These are phyloP conservation scores for Tuber microsphaerosporum DNA, from an alignment of 495 filamentous ascomycete genomes.

Conservation along the genomic window DNA sequence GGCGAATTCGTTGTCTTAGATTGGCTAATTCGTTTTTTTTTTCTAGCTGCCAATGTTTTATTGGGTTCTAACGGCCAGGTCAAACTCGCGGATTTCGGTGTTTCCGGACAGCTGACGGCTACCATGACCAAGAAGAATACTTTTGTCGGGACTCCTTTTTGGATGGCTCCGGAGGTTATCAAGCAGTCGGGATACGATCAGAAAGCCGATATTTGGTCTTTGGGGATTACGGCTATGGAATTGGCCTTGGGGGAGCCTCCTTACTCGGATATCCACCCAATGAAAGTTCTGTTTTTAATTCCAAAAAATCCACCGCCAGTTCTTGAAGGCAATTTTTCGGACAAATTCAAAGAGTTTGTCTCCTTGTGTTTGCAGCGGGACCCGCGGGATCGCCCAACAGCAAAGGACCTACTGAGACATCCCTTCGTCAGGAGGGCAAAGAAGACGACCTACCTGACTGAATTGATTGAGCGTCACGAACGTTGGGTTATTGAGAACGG, in stretches of 20 bases:
- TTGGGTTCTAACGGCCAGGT: conserved; percentile 83
- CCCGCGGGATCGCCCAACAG: conserved; percentile 71
- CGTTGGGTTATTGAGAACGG: conserved; percentile 47
- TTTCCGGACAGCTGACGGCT: conserved; percentile 91
- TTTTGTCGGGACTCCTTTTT: conserved; percentile 97
- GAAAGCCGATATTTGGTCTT: conserved; percentile 96
- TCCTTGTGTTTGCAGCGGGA: conserved; percentile 84
- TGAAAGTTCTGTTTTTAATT: conserved; percentile 98
- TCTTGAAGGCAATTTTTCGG: conserved; percentile 76
- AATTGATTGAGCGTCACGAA: conserved; percentile 65
- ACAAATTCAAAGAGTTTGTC: conserved; percentile 91
- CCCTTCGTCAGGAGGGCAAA: conserved; percentile 80
- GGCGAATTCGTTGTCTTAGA: conserved; percentile 6
- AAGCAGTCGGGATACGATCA: conserved; percentile 94
- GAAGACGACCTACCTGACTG: conserved; percentile 74
- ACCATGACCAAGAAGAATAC: conserved; percentile 98
- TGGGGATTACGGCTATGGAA: conserved; percentile 94
- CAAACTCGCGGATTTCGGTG: conserved; percentile 95
- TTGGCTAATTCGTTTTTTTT: conserved; percentile 4
- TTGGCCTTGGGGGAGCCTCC: conserved; percentile 89
- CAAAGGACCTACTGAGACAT: conserved; percentile 83
- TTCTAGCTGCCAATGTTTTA: conserved; percentile 72
- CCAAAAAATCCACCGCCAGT: conserved; percentile 82
- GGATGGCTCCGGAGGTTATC: conserved; percentile 99
- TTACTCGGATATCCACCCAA: conserved; percentile 82